Evolutionary conservation across 2,329 filamentous ascomycete species (phyloP).

Genomic region (Calonectria fujianensis): DNA sequence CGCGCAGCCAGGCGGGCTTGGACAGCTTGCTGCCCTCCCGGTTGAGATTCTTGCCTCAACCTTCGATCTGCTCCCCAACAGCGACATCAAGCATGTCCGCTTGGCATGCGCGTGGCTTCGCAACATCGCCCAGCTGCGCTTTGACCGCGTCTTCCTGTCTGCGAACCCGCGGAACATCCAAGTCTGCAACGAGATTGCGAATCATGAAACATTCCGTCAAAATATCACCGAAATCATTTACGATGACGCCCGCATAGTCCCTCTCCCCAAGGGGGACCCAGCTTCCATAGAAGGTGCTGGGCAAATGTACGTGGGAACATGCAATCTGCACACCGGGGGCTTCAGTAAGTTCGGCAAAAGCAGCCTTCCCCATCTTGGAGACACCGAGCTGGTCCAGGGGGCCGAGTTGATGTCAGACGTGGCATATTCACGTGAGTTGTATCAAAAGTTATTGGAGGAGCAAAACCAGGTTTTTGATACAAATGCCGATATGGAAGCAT

Average conservation of each 20-base stretch:
- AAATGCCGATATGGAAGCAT: neutral
- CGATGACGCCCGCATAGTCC: constrained; percentile 55
- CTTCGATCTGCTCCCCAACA: neutral
- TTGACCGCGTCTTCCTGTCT: constrained; percentile 62
- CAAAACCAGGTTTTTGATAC: neutral
- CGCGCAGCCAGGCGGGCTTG: neutral
- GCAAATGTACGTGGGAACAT: neutral
- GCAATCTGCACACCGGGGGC: neutral
- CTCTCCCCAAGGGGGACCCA: no score
- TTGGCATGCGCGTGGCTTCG: neutral
- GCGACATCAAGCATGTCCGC: constrained; percentile 2
- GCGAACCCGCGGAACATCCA: constrained; percentile 62
- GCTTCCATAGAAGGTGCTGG: neutral
- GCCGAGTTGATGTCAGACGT: neutral
- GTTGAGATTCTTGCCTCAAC: neutral
- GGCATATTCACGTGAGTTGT: neutral
- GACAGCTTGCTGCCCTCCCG: neutral
- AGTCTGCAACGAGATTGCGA: constrained; percentile 61
- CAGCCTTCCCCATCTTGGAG: neutral
- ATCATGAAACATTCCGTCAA: constrained; percentile 58
- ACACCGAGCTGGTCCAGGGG: neutral
- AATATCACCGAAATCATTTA: constrained; percentile 63
- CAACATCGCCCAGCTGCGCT: neutral
- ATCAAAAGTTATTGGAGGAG: neutral
- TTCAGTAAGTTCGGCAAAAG: neutral